Conservation (phyloP, 805 yeast species). For the Cyberlindnera xylosilytica region DNA sequence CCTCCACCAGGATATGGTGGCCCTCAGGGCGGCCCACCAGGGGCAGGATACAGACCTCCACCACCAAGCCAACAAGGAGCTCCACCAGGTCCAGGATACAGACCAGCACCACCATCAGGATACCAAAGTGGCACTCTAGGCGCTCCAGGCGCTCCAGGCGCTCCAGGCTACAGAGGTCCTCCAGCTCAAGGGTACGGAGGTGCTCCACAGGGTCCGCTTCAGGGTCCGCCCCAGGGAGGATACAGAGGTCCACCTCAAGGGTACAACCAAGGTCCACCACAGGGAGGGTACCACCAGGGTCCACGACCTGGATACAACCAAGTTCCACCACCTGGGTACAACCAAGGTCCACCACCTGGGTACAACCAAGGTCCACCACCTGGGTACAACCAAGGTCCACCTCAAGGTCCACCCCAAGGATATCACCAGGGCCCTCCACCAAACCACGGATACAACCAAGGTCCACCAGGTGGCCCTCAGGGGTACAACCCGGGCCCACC, state of each 20-base stretch:
- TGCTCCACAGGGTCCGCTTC: not conserved
- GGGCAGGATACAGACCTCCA: conserved; percentile 1
- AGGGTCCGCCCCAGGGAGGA: not conserved
- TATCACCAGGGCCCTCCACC: conserved; percentile 1
- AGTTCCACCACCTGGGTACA: conserved; percentile 3
- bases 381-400: conserved; percentile 3
- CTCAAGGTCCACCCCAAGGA: not conserved
- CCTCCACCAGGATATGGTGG: conserved; percentile 1
- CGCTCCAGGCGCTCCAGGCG: too few species aligned
- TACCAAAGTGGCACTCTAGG: too few species aligned
- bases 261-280: conserved; percentile 2
- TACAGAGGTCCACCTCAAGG: conserved; percentile 4
- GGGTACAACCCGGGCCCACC: not conserved
- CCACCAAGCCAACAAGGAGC: too few species aligned
- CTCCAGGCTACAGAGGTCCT: not conserved
- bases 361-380: not conserved
- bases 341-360: conserved; percentile 1
- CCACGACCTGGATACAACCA: conserved; percentile 1
- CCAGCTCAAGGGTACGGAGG: not conserved
- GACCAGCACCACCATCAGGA: too few species aligned
- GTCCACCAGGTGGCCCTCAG: not conserved
- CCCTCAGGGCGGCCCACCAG: not conserved
- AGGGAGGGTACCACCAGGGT: too few species aligned
- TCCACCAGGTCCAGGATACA: too few species aligned
- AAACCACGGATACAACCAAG: not conserved